Conservation (phyloP, 257 asterid species). For the Craterostigma plantagineum region DNA sequence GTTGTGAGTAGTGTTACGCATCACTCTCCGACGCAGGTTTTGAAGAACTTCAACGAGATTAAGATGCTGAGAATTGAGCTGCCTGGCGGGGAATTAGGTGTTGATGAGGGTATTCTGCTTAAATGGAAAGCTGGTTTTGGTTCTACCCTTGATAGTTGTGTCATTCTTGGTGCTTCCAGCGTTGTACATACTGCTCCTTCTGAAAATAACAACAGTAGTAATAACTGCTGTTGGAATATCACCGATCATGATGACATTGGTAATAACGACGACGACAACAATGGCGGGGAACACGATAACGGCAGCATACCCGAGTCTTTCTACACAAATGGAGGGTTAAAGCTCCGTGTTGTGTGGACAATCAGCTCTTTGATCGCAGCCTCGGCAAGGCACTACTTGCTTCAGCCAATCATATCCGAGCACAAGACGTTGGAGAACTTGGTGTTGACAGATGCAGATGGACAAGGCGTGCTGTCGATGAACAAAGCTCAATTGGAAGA, state of each 20-base stretch:
- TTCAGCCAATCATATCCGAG: constrained; percentile 56
- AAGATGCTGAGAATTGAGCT: constrained; percentile 41
- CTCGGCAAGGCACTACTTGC: constrained; percentile 55
- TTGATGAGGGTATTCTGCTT: constrained; percentile 50
- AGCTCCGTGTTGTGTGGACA: constrained; percentile 62
- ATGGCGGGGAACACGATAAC: too few species aligned
- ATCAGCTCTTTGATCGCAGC: constrained; percentile 69
- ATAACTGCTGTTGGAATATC: constrained; percentile 11
- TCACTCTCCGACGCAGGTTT: constrained; percentile 59
- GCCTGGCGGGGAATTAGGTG: constrained; percentile 58
- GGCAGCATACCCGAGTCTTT: constrained; percentile 33
- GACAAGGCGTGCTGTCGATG: constrained; percentile 61
- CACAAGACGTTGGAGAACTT: constrained; percentile 47
- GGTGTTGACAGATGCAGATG: constrained; percentile 45
- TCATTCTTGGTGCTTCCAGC: constrained; percentile 62
- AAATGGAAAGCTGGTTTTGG: constrained; percentile 72
- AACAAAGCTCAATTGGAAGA: constrained; percentile 56
- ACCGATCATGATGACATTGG: constrained; percentile 36
- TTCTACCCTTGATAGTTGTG: constrained; percentile 56
- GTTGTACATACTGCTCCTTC: constrained; percentile 14
- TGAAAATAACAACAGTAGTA: constrained; percentile 1
- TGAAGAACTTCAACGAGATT: constrained; percentile 53
- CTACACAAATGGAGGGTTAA: constrained; percentile 58
- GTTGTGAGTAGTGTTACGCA: constrained; percentile 34
- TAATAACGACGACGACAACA: too few species aligned